phyloP scores from a whole-genome alignment of 179 eudicot species.

The Vitellaria paradoxa region DNA sequence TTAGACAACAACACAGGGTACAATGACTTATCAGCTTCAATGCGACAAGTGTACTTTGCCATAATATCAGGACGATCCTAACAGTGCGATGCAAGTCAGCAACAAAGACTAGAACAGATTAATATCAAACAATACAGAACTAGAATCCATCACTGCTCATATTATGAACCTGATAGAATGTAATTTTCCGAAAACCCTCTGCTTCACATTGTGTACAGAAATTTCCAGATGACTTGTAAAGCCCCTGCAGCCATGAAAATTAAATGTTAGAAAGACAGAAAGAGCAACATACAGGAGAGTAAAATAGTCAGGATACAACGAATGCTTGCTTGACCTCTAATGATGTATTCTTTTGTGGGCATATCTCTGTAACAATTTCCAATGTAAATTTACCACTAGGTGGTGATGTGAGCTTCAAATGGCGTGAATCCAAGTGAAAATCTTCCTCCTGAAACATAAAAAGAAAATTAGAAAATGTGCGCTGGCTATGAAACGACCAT shows the following conservation, averaged over 20 bases:
- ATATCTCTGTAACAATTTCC: slow-evolving; percentile 82
- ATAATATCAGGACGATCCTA: slow-evolving; percentile 99
- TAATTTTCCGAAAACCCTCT: slow-evolving; percentile 95
- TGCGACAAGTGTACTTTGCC: slow-evolving; percentile 92
- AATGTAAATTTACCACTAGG: slow-evolving; percentile 71
- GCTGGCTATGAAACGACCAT: slow-evolving; percentile 1
- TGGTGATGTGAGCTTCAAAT: slow-evolving; percentile 63
- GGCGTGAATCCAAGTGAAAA: slow-evolving; percentile 70
- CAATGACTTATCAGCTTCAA: slow-evolving; percentile 87
- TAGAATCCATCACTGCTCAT: neutral
- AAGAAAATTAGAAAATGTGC: neutral
- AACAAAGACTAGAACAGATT: neutral
- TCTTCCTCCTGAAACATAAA: slow-evolving; percentile 63
- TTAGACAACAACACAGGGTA: slow-evolving; percentile 92
- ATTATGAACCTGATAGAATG: slow-evolving; percentile 78
- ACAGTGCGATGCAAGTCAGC: slow-evolving; percentile 12
- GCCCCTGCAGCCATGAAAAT: slow-evolving; percentile 51
- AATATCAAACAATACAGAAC: neutral
- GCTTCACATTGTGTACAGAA: slow-evolving; percentile 99
- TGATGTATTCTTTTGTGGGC: slow-evolving; percentile 89
- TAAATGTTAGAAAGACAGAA: neutral
- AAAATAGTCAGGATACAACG: neutral
- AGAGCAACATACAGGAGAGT: slow-evolving; percentile 1
- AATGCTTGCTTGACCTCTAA: slow-evolving; percentile 57
- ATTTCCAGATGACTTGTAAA: slow-evolving; percentile 86